These are phyloP conservation scores for Venustampulla echinocandica DNA, from an alignment of 495 filamentous ascomycete species.

Conservation along the genomic window DNA sequence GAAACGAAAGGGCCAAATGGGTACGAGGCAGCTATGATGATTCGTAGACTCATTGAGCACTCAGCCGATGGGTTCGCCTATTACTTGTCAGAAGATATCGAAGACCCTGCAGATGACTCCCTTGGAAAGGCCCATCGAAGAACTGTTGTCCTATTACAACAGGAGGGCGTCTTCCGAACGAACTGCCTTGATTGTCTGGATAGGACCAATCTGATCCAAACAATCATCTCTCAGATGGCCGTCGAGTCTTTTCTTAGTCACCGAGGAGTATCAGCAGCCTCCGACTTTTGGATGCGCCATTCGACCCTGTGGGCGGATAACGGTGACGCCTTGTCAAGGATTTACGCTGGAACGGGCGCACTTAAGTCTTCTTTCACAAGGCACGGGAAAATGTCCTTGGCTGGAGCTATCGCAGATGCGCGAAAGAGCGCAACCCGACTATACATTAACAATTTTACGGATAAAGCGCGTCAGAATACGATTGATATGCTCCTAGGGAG, in stretches of 20 bases:
- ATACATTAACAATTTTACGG: slow-evolving; percentile 95
- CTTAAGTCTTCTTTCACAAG: slow-evolving; percentile 95
- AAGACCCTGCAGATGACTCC: slow-evolving; percentile 33
- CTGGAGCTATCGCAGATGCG: slow-evolving; percentile 88
- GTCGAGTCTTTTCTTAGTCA: slow-evolving; percentile 44
- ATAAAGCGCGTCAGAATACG: slow-evolving; percentile 86
- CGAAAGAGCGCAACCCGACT: slow-evolving; percentile 88
- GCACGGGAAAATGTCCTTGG: slow-evolving; percentile 90
- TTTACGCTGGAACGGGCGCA: slow-evolving; percentile 94
- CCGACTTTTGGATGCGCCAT: slow-evolving; percentile 85
- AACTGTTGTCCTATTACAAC: slow-evolving; percentile 69
- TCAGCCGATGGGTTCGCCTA: slow-evolving; percentile 84
- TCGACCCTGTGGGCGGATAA: slow-evolving; percentile 97
- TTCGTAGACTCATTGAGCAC: slow-evolving; percentile 61
- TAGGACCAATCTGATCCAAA: slow-evolving; percentile 92
- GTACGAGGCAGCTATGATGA: slow-evolving; percentile 77
- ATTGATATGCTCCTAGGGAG: slow-evolving; percentile 87
- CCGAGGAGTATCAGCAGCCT: slow-evolving; percentile 50
- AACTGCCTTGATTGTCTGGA: slow-evolving; percentile 97
- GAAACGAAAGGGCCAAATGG: slow-evolving; percentile 81
- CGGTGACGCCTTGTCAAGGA: slow-evolving; percentile 87
- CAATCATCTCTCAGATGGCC: slow-evolving; percentile 86
- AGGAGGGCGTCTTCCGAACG: slow-evolving; percentile 89
- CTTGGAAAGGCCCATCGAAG: slow-evolving; percentile 31
- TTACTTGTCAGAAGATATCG: slow-evolving; percentile 68